Evolutionary conservation across 768 basidiomycete species (phyloP), one percentile per base, ranked within the genome.

Genomic region (Trametes maxima): DNA sequence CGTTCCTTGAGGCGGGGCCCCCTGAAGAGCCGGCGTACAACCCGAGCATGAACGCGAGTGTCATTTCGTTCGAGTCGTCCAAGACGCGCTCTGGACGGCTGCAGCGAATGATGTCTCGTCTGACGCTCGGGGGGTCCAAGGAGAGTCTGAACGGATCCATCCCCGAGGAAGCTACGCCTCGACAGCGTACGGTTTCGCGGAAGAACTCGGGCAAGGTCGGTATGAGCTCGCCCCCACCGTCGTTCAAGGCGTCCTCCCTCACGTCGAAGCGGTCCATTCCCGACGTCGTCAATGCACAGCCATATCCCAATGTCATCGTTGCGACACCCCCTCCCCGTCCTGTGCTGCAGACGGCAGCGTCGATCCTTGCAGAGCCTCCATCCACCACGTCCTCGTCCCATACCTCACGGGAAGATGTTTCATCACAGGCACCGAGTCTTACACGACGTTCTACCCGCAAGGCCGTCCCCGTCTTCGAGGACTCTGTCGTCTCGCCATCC

Each of bases 31-130:
- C 69, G 24, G 44, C 62, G 50, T 68, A 68, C 48, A 58, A 53
- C 60, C 62, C 37, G 44, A 60, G 64, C 48, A 69, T 77, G 13
- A 71, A 77, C 48, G 80, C 81, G 24, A 78, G 76, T 55, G 70
- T 73, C 7, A 82, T 83, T 59, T 77, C 79, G 24, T 66, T 77
- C 28, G 71, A 72, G 58, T 73, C 77, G 69, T 61, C 69, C 63
- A 59, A 76, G 73, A 67, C 59, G 75, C 75, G 65, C 55, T 70
- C 79, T 56, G 85, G 85, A 49, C 82, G 90, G 24, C 75, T 94
- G 61, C 88, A 89, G 73, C 83, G 86, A 64, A 92, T 95, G 86
- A 89, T 95, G 67, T 92, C 91, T 19, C 88, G 85, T 67, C 77
- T 94, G 25, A 87, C 84, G 39, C 70, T 70, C 19, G 68, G 68